A percentile compares a stretch with the other conserved stretches of the same genome.
Evolutionary conservation across 2,329 filamentous ascomycete genomes (phyloP).

Genomic region (Fusarium mexicanum): DNA sequence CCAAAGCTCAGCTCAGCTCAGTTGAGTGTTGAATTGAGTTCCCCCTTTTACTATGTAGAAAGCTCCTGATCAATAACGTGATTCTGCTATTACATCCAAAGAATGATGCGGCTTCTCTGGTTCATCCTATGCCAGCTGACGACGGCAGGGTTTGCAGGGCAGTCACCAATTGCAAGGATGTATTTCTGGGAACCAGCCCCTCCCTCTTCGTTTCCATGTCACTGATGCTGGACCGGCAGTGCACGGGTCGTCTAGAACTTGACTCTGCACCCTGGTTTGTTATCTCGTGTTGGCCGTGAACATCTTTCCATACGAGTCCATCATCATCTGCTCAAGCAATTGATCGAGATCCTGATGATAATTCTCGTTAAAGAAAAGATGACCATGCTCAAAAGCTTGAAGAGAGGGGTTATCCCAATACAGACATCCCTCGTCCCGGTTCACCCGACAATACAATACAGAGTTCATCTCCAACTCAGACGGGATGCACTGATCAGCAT

Average conservation of each 20-base stretch:
- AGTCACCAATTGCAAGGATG: slow-evolving; percentile 3
- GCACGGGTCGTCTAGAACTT: background rate
- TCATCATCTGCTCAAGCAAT: background rate
- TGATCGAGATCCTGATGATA: background rate
- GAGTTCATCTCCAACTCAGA: background rate
- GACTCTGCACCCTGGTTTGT: background rate
- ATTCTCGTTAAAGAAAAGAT: background rate
- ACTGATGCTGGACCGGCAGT: background rate
- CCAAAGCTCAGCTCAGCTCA: background rate
- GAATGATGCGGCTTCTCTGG: background rate
- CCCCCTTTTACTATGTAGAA: background rate
- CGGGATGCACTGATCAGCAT: background rate
- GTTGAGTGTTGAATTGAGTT: background rate
- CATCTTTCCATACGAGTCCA: background rate
- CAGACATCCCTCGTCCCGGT: slow-evolving; percentile 3
- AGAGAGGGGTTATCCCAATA: background rate
- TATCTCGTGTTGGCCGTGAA: background rate
- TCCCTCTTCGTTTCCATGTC: background rate
- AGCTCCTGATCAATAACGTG: background rate
- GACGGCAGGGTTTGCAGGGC: background rate
- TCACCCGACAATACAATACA: slow-evolving; percentile 20
- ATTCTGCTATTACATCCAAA: background rate
- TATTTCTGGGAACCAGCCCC: background rate
- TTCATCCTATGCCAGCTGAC: slow-evolving; percentile 18
- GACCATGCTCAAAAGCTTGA: background rate